Conservation (phyloP, 805 yeast genomes). For the Ogataea ramenticola region DNA sequence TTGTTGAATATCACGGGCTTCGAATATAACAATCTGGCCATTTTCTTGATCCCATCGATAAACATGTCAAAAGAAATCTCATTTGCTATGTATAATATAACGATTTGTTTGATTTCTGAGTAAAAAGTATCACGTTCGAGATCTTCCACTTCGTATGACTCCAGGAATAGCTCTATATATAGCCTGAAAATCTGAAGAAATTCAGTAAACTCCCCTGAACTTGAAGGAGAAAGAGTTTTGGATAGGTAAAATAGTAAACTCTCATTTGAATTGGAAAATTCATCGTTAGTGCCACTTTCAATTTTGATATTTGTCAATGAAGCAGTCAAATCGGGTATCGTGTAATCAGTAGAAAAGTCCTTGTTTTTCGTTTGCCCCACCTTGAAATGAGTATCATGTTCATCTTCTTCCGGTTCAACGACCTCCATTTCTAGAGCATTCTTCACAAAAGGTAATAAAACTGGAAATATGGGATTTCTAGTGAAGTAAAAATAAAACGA, state of each 20-base stretch:
- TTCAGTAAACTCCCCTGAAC: neutral
- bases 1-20: constrained; percentile 12
- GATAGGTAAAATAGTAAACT: neutral
- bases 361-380: too few species aligned
- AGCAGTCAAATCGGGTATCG: too few species aligned
- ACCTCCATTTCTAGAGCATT: neutral
- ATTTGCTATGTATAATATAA: constrained; percentile 11
- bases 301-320: too few species aligned
- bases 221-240: neutral
- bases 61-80: constrained; percentile 9
- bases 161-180: constrained; percentile 14
- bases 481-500: neutral
- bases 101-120: constrained; percentile 11
- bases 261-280: neutral
- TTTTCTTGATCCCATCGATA: constrained; percentile 10
- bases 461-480: neutral
- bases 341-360: too few species aligned
- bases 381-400: too few species aligned
- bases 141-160: constrained; percentile 4
- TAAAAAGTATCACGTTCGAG: constrained; percentile 16
- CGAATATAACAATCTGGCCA: constrained; percentile 9
- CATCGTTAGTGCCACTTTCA: too few species aligned
- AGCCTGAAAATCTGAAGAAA: constrained; percentile 18
- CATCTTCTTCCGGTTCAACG: too few species aligned
- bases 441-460: neutral